phyloP scores from a whole-genome alignment of 2,329 filamentous ascomycete genomes.

The Fusarium drepaniforme region DNA sequence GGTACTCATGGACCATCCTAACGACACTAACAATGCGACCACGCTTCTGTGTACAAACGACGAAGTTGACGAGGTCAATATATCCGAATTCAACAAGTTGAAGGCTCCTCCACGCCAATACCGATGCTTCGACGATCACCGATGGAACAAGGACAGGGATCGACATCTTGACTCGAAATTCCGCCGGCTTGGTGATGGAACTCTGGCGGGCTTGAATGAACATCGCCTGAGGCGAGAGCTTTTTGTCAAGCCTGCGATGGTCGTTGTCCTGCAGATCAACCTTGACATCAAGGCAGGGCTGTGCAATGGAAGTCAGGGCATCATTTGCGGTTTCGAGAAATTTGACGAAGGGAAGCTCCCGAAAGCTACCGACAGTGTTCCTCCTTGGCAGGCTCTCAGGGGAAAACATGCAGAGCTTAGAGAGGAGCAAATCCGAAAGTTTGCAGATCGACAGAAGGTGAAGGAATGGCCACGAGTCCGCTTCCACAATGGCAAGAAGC shows the following conservation, averaged over 20 bases:
- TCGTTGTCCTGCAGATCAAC: slow-evolving; percentile 43
- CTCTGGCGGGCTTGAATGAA: background rate
- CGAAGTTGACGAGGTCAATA: slow-evolving; percentile 21
- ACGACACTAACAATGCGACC: slow-evolving; percentile 47
- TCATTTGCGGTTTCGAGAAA: slow-evolving; percentile 37
- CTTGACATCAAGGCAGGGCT: slow-evolving; percentile 21
- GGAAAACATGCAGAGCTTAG: slow-evolving; percentile 12
- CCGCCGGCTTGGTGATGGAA: slow-evolving; percentile 6
- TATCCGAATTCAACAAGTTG: slow-evolving; percentile 6
- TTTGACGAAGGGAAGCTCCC: slow-evolving; percentile 2
- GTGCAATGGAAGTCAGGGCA: slow-evolving; percentile 44
- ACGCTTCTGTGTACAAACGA: slow-evolving; percentile 24
- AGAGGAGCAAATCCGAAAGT: slow-evolving; percentile 15
- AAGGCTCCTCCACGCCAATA: slow-evolving; percentile 3
- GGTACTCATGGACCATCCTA: slow-evolving; percentile 59
- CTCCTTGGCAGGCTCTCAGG: background rate
- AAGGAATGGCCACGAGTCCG: slow-evolving; percentile 51
- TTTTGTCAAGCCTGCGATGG: slow-evolving; percentile 24
- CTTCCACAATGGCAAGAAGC: slow-evolving; percentile 61
- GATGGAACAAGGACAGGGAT: background rate
- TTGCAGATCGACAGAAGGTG: background rate
- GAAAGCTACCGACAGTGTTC: background rate
- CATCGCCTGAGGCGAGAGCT: background rate
- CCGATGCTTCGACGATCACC: slow-evolving; percentile 23
- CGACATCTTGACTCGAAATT: background rate